Percentiles rank a stretch among this genome's conserved stretches.
Evolutionary conservation across 2,329 filamentous ascomycete genomes (phyloP).

Genomic region (Didymella lethalis): DNA sequence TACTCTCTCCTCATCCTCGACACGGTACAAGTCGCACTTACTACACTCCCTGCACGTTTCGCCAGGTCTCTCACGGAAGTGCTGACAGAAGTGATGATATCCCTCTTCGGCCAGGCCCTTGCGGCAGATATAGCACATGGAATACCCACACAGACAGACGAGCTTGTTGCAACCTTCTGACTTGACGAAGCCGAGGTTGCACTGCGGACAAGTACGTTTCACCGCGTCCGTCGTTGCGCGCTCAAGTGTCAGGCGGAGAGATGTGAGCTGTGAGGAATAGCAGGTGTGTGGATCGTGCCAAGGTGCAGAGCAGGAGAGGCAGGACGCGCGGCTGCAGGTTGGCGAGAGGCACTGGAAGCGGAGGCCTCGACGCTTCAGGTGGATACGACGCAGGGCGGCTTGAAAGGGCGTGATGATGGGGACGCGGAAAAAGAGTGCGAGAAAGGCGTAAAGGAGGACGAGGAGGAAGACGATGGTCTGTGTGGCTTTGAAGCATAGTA

Average conservation of each 20-base stretch:
- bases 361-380: slow-evolving; percentile 74
- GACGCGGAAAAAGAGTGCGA: slow-evolving; percentile 35
- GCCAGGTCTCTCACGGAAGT: slow-evolving; percentile 85
- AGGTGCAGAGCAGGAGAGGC: slow-evolving; percentile 79
- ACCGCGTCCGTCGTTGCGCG: slow-evolving; percentile 92
- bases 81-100: slow-evolving; percentile 94
- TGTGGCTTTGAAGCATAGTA: slow-evolving; percentile 51
- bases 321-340: slow-evolving; percentile 74
- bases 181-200: slow-evolving; percentile 92
- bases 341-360: slow-evolving; percentile 80
- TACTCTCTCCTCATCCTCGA: slow-evolving; percentile 57
- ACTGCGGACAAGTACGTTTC: slow-evolving; percentile 92
- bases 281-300: slow-evolving; percentile 93
- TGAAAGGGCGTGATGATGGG: slow-evolving; percentile 57
- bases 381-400: slow-evolving; percentile 70
- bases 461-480: slow-evolving; percentile 65
- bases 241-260: slow-evolving; percentile 88
- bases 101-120: slow-evolving; percentile 69
- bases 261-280: slow-evolving; percentile 76
- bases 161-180: slow-evolving; percentile 95
- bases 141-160: slow-evolving; percentile 93
- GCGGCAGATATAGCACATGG: slow-evolving; percentile 97
- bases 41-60: slow-evolving; percentile 79
- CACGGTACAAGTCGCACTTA: slow-evolving; percentile 59
- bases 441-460: slow-evolving; percentile 46